A percentile compares a stretch with the other conserved stretches of the same genome.
These are phyloP conservation scores for Penicillium polonicum DNA, from an alignment of 2,329 filamentous ascomycete species.

Conservation along the genomic window DNA sequence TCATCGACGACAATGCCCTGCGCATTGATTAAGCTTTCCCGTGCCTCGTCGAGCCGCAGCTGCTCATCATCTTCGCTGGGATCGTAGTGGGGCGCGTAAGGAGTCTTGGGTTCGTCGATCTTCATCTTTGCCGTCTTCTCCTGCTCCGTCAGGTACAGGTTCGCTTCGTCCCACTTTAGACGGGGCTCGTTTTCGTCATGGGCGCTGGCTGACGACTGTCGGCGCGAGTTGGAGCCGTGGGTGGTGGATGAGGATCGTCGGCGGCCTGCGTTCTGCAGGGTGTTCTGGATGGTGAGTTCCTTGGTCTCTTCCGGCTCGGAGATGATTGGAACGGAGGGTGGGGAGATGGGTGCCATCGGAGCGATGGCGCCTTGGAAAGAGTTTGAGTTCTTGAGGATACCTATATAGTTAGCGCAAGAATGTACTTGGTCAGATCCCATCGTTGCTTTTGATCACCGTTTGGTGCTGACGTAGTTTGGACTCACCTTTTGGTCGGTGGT, in stretches of 20 bases:
- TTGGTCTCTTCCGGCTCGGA: conserved; percentile 61
- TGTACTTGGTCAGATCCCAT: background rate
- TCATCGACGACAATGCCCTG: conserved; percentile 69
- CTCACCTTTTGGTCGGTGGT: conserved; percentile 44
- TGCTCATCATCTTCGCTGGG: conserved; percentile 83
- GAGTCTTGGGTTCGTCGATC: conserved; percentile 97
- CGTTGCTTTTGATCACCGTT: background rate
- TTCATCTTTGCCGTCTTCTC: conserved; percentile 97
- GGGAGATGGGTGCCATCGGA: conserved; percentile 37
- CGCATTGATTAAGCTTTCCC: conserved; percentile 58
- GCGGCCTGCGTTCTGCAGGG: conserved; percentile 86
- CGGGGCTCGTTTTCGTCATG: conserved; percentile 65
- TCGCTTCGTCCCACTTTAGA: conserved; percentile 98
- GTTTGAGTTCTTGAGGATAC: conserved; percentile 85
- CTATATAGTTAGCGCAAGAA: conserved; percentile 47
- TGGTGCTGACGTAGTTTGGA: background rate
- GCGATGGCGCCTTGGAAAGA: conserved; percentile 61
- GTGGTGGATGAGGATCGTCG: conserved; percentile 77
- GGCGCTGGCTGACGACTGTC: conserved; percentile 61
- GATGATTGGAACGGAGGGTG: conserved; percentile 37
- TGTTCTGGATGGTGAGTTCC: conserved; percentile 91
- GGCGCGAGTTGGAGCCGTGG: conserved; percentile 64
- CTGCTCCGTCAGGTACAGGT: conserved; percentile 94
- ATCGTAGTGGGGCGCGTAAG: conserved; percentile 90
- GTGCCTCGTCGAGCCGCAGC: conserved; percentile 32